Evolutionary conservation across 345 rosid species (phyloP), one percentile per base, ranked within the genome.

Genomic region (Trapa incisa): DNA sequence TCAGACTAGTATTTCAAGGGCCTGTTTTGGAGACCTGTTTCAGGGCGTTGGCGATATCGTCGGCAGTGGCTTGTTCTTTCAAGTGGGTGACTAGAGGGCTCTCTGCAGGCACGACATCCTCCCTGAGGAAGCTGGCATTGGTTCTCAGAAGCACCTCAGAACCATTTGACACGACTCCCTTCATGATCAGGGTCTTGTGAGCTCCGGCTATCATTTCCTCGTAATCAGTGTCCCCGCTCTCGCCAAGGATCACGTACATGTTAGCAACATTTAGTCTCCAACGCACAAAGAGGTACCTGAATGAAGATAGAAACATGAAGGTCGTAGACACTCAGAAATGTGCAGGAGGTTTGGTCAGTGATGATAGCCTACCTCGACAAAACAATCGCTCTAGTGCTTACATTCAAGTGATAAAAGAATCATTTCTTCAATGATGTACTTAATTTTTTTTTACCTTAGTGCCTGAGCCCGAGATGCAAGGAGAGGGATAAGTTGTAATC

Each of bases 381-480:
- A 3, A 22, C 48, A 45, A 4, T 41, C 43, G 4, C 48, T 11
- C 48, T 45, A 13, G 8, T 45, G 48, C 5, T 45, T 45, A 11
- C 9, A 4, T 22, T 50, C 54, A 50, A 50, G 17, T 50, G 5
- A 50, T 50, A 50, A 16, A 41, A 41, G 43, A 41, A 50, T 50
- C 54, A 54, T 5, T 11, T 54, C 35, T 3, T n/a, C 32, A 6
- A 32, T 12, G 5, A 58, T 58, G 0, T 58, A 6, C 32, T 15
- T 16, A 17, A 37, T 60, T 60, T 9, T 37, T 63, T 38, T 0
- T 6, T 77, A 93, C 98, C 98, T 88, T 53, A 93, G 98, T 50
- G 98, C 96, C 57, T 84, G 97, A 38, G 97, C 84, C 66, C 98
- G 82, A 73, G 98, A 93, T 61, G 98, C 98, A 67, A 88, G 88